Evolutionary conservation across 1,284 basidiomycete species (phyloP), one percentile per base, ranked within the genome.

Genomic region (Naganishia liquefaciens): DNA sequence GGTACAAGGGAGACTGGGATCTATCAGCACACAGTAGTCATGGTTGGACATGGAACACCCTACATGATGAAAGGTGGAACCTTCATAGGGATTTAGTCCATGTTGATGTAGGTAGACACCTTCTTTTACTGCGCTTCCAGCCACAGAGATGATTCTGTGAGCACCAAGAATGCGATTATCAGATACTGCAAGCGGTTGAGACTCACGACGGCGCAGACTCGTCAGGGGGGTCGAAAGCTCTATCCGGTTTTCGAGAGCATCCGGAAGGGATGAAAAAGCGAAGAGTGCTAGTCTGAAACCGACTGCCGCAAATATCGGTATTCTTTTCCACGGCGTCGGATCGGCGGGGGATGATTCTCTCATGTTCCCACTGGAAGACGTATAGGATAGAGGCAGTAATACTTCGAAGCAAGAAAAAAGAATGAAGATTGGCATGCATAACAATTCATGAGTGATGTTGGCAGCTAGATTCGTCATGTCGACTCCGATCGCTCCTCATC

Each of bases 141-240:
- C 17, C 15, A 7, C 13, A 55, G 53, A 47, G 21, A 46, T 44
- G 27, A 40, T 5, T 28, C 47, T 27, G 37, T 52, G 21, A n/a
- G 44, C 27, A 46, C 64, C 51, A n/a, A n/a, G n/a, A n/a, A n/a
- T n/a, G 33, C 71, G 68, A 65, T 40, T 15, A 42, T 13, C n/a
- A 44, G 17, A 43, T n/a, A 40, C 28, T 23, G 9, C 10, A 10
- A 7, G 33, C 23, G 9, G n/a, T 21, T 23, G 33, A 0, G n/a
- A 72, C 77, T 65, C 39, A 79, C 79, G 65, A 50, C 73, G 73
- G 23, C 76, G 67, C 47, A 88, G 88, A 19, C 89, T 88, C 7
- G 89, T 93, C 70, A 93, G 73, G 0, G 93, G 90, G 2, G 91
- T 91, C 0, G 88, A 85, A 21, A 96, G 81, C 73, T 91, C 88